These are phyloP conservation scores for Spergularia bocconei DNA, from an alignment of 148 eudicot genomes.

Conservation along the genomic window DNA sequence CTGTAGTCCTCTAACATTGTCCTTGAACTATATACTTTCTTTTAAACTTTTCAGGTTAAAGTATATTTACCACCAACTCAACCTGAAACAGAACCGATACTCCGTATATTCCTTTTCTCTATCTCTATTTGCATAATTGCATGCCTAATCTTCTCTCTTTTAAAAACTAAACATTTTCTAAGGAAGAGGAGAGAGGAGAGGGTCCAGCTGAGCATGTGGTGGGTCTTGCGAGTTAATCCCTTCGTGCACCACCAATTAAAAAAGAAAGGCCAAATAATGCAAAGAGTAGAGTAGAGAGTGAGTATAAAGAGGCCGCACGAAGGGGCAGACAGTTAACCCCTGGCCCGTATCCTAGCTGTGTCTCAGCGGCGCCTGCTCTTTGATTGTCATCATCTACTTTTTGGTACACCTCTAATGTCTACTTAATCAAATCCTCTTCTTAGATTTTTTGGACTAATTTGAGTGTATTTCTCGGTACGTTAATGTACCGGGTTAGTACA, in stretches of 20 bases:
- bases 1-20: too few relatives aligned
- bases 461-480: too few relatives aligned
- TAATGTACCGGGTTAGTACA: too few relatives aligned
- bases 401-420: background rate
- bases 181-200: background rate
- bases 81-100: too few relatives aligned
- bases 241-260: constrained; percentile 27
- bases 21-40: too few relatives aligned
- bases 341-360: constrained; percentile 16
- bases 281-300: too few relatives aligned
- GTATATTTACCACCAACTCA: too few relatives aligned
- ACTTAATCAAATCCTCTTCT: background rate
- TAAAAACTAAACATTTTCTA: background rate
- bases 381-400: background rate
- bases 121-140: too few relatives aligned
- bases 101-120: too few relatives aligned
- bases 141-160: too few relatives aligned
- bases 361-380: constrained; percentile 24
- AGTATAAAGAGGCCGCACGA: constrained; percentile 12
- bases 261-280: background rate
- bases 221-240: constrained; percentile 28
- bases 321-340: constrained; percentile 14
- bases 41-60: too few relatives aligned
- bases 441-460: background rate
- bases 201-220: constrained; percentile 32